A percentile compares a stretch with the other conserved stretches of the same genome.
Evolutionary conservation across 208 protist genomes (phyloP).

Genomic region (Crithidia fasciculata): DNA sequence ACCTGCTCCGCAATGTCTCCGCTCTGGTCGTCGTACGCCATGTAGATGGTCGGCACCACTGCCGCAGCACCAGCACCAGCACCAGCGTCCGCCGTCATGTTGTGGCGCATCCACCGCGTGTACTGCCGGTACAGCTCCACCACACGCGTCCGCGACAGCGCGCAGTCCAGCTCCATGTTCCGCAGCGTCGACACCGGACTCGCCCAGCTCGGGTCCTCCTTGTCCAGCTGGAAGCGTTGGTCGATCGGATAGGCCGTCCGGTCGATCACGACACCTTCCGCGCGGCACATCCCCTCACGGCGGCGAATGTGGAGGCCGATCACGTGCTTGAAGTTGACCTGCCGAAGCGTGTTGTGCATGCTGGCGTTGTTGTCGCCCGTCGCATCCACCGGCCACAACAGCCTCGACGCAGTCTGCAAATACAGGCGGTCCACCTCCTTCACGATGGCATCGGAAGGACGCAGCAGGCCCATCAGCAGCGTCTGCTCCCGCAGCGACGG

Average conservation of each 20-base stretch:
- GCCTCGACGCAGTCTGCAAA: background rate
- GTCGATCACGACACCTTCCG: background rate
- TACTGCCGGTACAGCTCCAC: conserved; percentile 1
- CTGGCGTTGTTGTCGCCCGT: background rate
- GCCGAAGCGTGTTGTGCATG: background rate
- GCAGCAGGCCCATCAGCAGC: conserved; percentile 22
- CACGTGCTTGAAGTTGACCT: background rate
- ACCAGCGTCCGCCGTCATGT: background rate
- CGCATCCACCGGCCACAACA: background rate
- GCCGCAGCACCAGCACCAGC: background rate
- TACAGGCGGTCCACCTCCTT: conserved; percentile 15
- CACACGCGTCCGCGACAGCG: conserved; percentile 1
- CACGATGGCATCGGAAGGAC: background rate
- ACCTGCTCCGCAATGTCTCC: background rate
- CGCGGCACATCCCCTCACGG: conserved; percentile 2
- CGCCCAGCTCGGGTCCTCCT: conserved; percentile 4
- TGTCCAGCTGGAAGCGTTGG: background rate
- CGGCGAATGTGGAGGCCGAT: conserved; percentile 14
- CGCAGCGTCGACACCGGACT: background rate
- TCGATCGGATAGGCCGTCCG: background rate
- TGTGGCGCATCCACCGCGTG: conserved; percentile 4
- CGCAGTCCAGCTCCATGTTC: conserved; percentile 9
- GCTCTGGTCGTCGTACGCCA: background rate
- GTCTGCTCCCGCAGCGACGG: conserved; percentile 15
- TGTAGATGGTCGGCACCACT: conserved; percentile 4